Percentiles rank a stretch among this genome's conserved stretches.
phyloP scores from a whole-genome alignment of 108 stramenopile species.

The Skeletonema menzelii region DNA sequence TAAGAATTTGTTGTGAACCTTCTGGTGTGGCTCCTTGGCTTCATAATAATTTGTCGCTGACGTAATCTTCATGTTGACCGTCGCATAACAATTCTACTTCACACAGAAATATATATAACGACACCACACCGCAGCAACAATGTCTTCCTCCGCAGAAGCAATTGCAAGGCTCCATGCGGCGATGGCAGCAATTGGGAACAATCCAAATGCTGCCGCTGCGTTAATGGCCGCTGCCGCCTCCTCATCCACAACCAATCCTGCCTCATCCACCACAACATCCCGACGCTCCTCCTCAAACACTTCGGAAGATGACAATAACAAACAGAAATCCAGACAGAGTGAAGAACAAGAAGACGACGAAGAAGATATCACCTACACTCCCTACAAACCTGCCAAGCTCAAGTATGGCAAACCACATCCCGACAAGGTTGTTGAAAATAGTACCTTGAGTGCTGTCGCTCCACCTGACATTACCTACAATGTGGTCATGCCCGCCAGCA shows the following conservation, averaged over 20 bases:
- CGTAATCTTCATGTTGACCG: too few relatives aligned
- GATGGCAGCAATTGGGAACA: not conserved
- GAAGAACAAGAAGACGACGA: constrained; percentile 15
- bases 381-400: constrained; percentile 30
- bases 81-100: not conserved
- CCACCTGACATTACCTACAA: constrained; percentile 37
- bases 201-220: not conserved
- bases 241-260: not conserved
- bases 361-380: constrained; percentile 32
- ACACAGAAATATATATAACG: not conserved
- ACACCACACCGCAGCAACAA: not conserved
- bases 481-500: constrained; percentile 30
- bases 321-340: not conserved
- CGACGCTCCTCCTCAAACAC: not conserved
- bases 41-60: not conserved
- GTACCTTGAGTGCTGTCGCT: constrained; percentile 21
- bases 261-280: not conserved
- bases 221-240: not conserved
- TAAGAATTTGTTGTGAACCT: not conserved
- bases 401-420: constrained; percentile 24
- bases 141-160: not conserved
- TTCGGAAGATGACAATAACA: not conserved
- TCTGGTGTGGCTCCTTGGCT: not conserved
- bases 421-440: constrained; percentile 44
- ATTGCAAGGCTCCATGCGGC: not conserved